Percentiles rank a stretch among this genome's conserved stretches.
phyloP scores from a whole-genome alignment of 768 basidiomycete genomes.

The Hirschioporus abietinus region DNA sequence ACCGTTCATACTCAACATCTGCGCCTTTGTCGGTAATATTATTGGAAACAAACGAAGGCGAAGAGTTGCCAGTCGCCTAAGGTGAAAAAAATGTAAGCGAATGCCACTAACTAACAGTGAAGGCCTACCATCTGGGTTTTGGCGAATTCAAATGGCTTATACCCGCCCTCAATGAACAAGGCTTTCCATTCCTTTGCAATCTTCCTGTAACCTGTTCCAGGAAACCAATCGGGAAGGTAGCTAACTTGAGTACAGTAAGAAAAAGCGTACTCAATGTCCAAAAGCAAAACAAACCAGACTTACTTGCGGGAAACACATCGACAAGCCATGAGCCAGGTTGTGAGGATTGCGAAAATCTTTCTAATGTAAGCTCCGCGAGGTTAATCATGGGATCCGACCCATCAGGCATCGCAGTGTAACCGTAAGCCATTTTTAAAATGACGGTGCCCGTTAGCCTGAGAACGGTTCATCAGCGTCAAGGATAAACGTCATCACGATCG shows the following conservation, averaged over 20 bases:
- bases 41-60: conserved; percentile 39
- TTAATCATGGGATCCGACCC: conserved; percentile 21
- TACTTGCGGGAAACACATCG: conserved; percentile 28
- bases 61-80: conserved; percentile 7
- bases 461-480: conserved; percentile 1
- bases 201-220: conserved; percentile 25
- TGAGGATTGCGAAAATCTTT: conserved; percentile 16
- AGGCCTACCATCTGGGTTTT: conserved; percentile 39
- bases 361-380: conserved; percentile 20
- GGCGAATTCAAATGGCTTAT: conserved; percentile 46
- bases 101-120: not conserved
- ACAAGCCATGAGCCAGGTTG: conserved; percentile 31
- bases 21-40: conserved; percentile 36
- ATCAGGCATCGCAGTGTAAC: conserved; percentile 19
- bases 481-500: not conserved
- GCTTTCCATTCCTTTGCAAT: conserved; percentile 20
- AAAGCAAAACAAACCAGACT: conserved; percentile 6
- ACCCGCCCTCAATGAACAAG: conserved; percentile 25
- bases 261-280: no score
- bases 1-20: conserved; percentile 30
- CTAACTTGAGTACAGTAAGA: conserved; percentile 17
- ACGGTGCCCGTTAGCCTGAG: conserved; percentile 21
- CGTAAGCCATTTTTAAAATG: conserved; percentile 25
- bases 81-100: conserved; percentile 7
- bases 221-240: conserved; percentile 33